Base-by-base conservation (phyloP, 2,329 filamentous ascomycete species). In the Apiospora rasikravindrae region DNA sequence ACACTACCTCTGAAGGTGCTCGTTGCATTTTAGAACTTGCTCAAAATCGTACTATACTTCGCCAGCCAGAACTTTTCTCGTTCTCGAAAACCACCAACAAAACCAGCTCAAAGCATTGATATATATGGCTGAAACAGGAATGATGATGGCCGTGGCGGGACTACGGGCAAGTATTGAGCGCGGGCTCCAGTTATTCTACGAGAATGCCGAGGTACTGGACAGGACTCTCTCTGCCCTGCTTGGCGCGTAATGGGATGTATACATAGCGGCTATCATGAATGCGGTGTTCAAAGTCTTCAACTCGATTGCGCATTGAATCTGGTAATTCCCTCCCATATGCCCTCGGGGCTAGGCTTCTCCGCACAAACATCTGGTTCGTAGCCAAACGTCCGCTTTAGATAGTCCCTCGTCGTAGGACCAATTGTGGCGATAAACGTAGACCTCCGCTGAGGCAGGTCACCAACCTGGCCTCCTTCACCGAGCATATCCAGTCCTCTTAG, bases 321-420 rank as follows among this genome's bases (percentile, higher is more conserved):
- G 70, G 83, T 79, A 74, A 98, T 96, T 0, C 88, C 94, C 64
- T 90, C 85, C 75, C 89, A 86, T 1, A 98, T 84, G 0, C 95
- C 95, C 77, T 96, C 91, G 0, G 95, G 94, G 80, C 90, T 97
- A 1, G 96, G 96, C 77, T 87, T 92, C 77, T 89, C 89, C 1
- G 96, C 94, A 81, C 93, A 97, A n/a, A 93, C 92, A 79, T 96
- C 91, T 0, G 94, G 90, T 76, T 90, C 87, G 74, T 91, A 92
- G 0, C 84, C 88, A 80, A 94, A 94, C 1, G 86, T 87, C 26
- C 86, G 84, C 22, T 85, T 80, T 64, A 99, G 83, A 82, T 94
- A 91, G 76, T 95, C 91, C 74, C 92, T 88, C 14, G 96, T 99
- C 24, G 96, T 99, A 16, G 96, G 96, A 0, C 96, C 96, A 81